These are phyloP conservation scores for Globisporangium okanoganense DNA, from an alignment of 352 stramenopile species.

Conservation along the genomic window DNA sequence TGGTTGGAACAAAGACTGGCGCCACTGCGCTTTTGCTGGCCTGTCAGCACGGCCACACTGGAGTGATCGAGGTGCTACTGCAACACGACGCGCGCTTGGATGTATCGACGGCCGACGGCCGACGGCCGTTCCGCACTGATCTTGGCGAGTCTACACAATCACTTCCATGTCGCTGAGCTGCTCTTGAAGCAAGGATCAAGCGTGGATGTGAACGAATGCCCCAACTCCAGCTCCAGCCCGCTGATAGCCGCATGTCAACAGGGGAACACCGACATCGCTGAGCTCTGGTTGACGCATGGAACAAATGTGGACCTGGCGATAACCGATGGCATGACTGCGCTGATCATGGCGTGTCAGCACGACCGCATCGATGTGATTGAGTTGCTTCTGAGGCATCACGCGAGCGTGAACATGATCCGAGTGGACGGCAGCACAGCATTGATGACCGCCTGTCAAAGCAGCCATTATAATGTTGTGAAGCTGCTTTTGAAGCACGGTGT, in stretches of 20 bases:
- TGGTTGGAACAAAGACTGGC: too few species aligned
- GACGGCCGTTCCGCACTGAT: too few species aligned
- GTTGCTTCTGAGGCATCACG: background rate
- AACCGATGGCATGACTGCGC: background rate
- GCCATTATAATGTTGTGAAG: background rate
- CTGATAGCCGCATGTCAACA: background rate
- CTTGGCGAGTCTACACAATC: background rate
- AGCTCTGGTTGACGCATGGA: background rate
- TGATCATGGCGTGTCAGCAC: background rate
- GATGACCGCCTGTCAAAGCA: slow-evolving; percentile 2
- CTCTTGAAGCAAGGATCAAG: background rate
- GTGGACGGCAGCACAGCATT: slow-evolving; percentile 3
- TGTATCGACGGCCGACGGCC: too few species aligned
- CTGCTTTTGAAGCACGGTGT: background rate
- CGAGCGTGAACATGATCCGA: background rate
- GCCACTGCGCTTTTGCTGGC: too few species aligned
- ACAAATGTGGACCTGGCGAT: background rate
- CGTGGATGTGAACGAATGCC: too few species aligned
- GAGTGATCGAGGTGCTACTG: too few species aligned
- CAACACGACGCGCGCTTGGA: too few species aligned
- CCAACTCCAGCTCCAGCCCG: too few species aligned
- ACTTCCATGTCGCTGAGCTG: background rate
- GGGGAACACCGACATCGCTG: background rate
- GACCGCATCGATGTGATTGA: background rate
- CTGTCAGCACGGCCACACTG: too few species aligned